A percentile compares a stretch with the other conserved stretches of the same genome.
These are phyloP conservation scores for Margaritispora aquatica DNA, from an alignment of 495 filamentous ascomycete species.

Conservation along the genomic window DNA sequence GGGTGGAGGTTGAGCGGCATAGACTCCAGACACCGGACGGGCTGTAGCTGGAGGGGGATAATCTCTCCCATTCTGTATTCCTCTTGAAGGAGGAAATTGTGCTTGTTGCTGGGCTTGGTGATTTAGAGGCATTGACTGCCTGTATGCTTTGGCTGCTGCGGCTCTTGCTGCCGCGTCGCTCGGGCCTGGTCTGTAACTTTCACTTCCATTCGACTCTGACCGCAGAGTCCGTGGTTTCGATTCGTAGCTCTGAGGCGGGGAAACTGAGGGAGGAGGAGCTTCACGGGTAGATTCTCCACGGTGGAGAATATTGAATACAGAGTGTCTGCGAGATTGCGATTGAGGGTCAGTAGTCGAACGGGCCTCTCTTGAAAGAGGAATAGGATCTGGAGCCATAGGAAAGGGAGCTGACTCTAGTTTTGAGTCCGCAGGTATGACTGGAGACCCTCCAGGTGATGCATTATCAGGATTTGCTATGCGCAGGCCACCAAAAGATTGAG, in stretches of 20 bases:
- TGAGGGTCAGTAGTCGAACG: conserved; percentile 81
- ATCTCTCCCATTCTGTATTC: conserved; percentile 23
- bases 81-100: conserved; percentile 32
- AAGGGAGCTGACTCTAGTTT: conserved; percentile 24
- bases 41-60: conserved; percentile 24
- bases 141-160: conserved; percentile 24
- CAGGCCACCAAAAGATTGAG: conserved; percentile 86
- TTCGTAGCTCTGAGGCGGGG: conserved; percentile 15
- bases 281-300: conserved; percentile 19
- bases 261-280: conserved; percentile 4
- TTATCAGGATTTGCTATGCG: conserved; percentile 97
- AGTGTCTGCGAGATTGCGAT: conserved; percentile 22
- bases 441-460: conserved; percentile 52
- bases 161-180: conserved; percentile 16
- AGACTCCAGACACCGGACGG: conserved; percentile 51
- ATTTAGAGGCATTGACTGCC: conserved; percentile 33
- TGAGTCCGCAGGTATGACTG: conserved; percentile 27
- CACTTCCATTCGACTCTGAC: conserved; percentile 11
- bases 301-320: conserved; percentile 26
- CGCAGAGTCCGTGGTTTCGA: conserved; percentile 4
- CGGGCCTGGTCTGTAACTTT: conserved; percentile 6
- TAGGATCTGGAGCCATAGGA: conserved; percentile 7
- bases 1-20: conserved; percentile 31
- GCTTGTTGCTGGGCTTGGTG: conserved; percentile 43
- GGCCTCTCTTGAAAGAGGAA: conserved; percentile 15